Evolutionary conservation across 2,329 filamentous ascomycete species (phyloP), one percentile per base, ranked within the genome.

Genomic region (Elsinoe perseae): DNA sequence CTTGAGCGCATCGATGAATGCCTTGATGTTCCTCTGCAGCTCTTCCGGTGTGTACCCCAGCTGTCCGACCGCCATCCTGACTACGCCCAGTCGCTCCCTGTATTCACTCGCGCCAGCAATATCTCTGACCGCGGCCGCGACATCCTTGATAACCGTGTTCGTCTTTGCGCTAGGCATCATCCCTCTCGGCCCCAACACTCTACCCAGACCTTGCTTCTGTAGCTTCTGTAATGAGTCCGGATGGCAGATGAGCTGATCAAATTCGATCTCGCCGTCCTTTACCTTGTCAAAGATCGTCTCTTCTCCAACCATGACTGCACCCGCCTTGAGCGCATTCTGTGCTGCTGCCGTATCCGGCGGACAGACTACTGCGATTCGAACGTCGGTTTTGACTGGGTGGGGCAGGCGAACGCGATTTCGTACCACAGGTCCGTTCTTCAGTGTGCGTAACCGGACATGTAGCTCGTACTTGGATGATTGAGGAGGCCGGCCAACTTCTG

Each of bases 151-250:
- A 56, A 98, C 87, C 0, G 93, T 97, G 61, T 89, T 90, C 60
- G 83, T 83, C 77, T 95, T 95, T 59, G 80, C 75, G 69, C 82
- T 95, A 4, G 93, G 93, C 93, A 98, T 97, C 66, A 98, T 72
- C 2, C 91, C 91, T 71, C 82, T 85, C 44, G 95, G 93, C 66
- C 93, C 93, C 18, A 98, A 77, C 42, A 95, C 80, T 62, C 85
- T 81, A 61, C 87, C 92, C 61, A 98, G 71, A 0, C 81, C 82
- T 32, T 90, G 86, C 75, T 93, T 91, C 69, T 85, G 86, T 65
- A 98, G 75, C 57, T 87, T 89, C 54, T 80, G 79, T 63, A 93
- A 77, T 63, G 85, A 90, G 64, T 88, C 83, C 52, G 80, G 78
- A 71, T 96, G 91, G 73, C 89, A 95, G 64, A 98, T 83, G 60